Conservation (phyloP, 2,329 filamentous ascomycete species). For the Biscogniauxia sp. region DNA sequence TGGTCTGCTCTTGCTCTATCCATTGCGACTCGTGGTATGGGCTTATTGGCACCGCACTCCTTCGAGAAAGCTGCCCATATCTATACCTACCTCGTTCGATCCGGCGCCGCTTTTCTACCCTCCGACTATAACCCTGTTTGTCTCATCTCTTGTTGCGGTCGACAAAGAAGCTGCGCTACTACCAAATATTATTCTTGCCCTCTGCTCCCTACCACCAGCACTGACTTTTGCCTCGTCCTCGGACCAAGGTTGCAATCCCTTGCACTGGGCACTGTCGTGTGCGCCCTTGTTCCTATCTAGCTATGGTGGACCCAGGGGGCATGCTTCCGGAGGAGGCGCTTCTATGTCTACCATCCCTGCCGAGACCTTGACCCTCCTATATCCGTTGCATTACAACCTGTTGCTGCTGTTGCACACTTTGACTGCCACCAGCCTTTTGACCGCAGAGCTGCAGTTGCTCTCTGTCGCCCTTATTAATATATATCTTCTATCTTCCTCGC, state of each 20-base stretch:
- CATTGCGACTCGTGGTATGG: slow-evolving; percentile 55
- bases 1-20: slow-evolving; percentile 52
- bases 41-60: slow-evolving; percentile 40
- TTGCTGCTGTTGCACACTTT: slow-evolving; percentile 73
- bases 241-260: slow-evolving; percentile 55
- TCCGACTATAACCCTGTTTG: slow-evolving; percentile 69
- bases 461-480: slow-evolving; percentile 81
- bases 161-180: slow-evolving; percentile 62
- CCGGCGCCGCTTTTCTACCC: slow-evolving; percentile 91
- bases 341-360: slow-evolving; percentile 37
- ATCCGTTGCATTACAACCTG: slow-evolving; percentile 79
- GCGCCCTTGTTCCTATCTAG: slow-evolving; percentile 59
- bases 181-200: slow-evolving; percentile 77
- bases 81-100: slow-evolving; percentile 76
- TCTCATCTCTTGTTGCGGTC: slow-evolving; percentile 70
- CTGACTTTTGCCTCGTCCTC: slow-evolving; percentile 65
- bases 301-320: slow-evolving; percentile 28
- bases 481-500: slow-evolving; percentile 71
- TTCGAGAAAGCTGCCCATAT: slow-evolving; percentile 40
- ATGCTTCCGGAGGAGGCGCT: slow-evolving; percentile 13
- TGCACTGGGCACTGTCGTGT: slow-evolving; percentile 79
- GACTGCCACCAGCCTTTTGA: slow-evolving; percentile 83
- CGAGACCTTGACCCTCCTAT: slow-evolving; percentile 65
- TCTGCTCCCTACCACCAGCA: slow-evolving; percentile 71
- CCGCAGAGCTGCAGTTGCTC: slow-evolving; percentile 83